phyloP scores from a whole-genome alignment of 192 early-diverging fungal genomes.

The Podila epicladia region DNA sequence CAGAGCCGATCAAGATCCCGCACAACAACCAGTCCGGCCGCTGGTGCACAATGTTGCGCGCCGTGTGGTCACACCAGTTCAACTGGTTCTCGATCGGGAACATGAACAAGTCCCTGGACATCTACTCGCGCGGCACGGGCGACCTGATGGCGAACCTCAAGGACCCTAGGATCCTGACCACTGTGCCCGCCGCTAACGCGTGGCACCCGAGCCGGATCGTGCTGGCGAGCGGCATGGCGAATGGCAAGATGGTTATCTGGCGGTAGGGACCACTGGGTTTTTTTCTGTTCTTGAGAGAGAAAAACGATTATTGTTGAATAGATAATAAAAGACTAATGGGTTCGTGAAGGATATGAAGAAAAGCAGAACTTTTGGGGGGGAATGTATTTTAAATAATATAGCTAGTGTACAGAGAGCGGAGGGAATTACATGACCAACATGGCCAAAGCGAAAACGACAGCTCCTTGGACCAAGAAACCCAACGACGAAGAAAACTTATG shows the following conservation, averaged over 20 bases:
- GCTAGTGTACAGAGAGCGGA: not conserved
- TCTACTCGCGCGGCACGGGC: conserved; percentile 66
- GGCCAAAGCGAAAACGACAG: not conserved
- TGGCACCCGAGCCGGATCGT: conserved; percentile 68
- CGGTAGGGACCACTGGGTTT: conserved; percentile 14
- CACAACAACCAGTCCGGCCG: conserved; percentile 74
- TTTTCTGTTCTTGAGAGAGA: too few species aligned
- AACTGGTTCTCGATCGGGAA: conserved; percentile 69
- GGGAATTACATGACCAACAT: not conserved
- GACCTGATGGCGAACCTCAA: conserved; percentile 57
- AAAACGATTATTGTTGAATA: too few species aligned
- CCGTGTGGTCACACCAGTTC: conserved; percentile 63
- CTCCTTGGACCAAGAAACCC: not conserved
- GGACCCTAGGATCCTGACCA: conserved; percentile 34
- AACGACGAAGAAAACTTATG: not conserved
- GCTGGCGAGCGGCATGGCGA: conserved; percentile 63
- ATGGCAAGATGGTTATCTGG: conserved; percentile 70
- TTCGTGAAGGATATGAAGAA: too few species aligned
- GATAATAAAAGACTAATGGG: too few species aligned
- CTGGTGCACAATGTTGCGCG: conserved; percentile 75
- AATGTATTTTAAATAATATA: too few species aligned
- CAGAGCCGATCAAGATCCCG: conserved; percentile 48
- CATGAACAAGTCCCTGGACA: conserved; percentile 70
- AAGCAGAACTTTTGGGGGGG: too few species aligned
- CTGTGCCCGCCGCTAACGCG: conserved; percentile 69